Evolutionary conservation across 192 early-diverging fungal species (phyloP).

Genomic region (Coemansia guatemalensis): DNA sequence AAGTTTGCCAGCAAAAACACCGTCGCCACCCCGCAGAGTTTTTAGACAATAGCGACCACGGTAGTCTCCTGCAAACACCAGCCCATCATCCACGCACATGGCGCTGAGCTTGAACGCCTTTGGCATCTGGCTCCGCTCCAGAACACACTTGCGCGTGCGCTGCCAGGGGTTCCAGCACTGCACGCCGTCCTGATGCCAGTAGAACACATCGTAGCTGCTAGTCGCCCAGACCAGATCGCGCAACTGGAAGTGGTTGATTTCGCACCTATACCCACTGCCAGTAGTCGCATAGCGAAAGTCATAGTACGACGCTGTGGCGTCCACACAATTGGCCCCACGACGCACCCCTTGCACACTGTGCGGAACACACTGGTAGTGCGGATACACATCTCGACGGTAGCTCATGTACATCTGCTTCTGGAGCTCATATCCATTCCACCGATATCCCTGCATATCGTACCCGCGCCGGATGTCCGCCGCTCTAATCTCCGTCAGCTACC

Average conservation of each 20-base stretch:
- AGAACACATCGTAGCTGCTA: conserved; percentile 47
- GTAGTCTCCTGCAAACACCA: conserved; percentile 46
- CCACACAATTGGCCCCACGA: conserved; percentile 13
- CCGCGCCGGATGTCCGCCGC: conserved; percentile 26
- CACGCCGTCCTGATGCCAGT: conserved; percentile 26
- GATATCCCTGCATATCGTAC: conserved; percentile 60
- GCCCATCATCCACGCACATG: conserved; percentile 33
- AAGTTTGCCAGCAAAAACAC: background rate
- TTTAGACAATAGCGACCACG: conserved; percentile 32
- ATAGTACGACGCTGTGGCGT: conserved; percentile 20
- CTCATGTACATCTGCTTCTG: conserved; percentile 43
- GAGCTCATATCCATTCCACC: conserved; percentile 45
- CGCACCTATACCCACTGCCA: conserved; percentile 25
- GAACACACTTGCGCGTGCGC: conserved; percentile 14
- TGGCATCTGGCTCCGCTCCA: conserved; percentile 26
- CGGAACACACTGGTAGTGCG: conserved; percentile 49
- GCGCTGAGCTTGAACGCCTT: conserved; percentile 25
- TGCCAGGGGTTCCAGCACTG: conserved; percentile 44
- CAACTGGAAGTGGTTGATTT: conserved; percentile 49
- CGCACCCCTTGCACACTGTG: conserved; percentile 41
- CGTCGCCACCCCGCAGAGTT: conserved; percentile 16
- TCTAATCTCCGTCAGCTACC: conserved; percentile 28
- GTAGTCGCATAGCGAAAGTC: conserved; percentile 27
- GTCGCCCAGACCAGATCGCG: conserved; percentile 53
- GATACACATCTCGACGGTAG: conserved; percentile 49